Evolutionary conservation across 495 filamentous ascomycete genomes (phyloP), one percentile per base, ranked within the genome.

Genomic region (Talaromyces stipitatus): DNA sequence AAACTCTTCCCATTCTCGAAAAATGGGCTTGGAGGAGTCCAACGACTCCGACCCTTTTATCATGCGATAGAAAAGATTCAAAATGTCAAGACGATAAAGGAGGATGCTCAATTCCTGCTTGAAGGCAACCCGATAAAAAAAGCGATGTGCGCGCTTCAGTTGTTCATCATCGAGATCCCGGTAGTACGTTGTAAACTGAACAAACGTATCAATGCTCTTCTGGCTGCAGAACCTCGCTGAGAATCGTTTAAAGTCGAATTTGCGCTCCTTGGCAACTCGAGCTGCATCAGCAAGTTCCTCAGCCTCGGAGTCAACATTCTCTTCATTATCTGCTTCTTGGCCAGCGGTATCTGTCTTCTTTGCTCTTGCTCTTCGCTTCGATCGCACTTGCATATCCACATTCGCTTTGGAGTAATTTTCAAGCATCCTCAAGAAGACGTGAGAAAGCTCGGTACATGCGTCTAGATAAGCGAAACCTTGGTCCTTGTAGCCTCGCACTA

Each of bases 401-500:
- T 99, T 97, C 59, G 95, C 89, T 67, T 95, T 95, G 2, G 92
- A 92, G 66, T 96, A 99, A 0, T 83, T 81, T 64, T 99, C 95
- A 20, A 99, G 74, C 71, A 97, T 91, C 30, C 91, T 87, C 33
- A 97, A 71, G 69, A 96, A 96, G 33, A 94, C 90, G 67, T 97
- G 91, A 1, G 85, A 77, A 45, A 97, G 84, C 63, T 99, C 92
- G 11, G 94, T 99, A 61, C 83, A 87, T 18, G 92, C 86, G 72
- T 99, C 90, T 7, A 99, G 78, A 58, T 96, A 97, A 36, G 90
- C 89, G 60, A 97, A 95, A 0, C 90, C 89, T 71, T 97, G 95
- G 53, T 92, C 89, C 61, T 92, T 96, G 69, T 92, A 97, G 16
- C 82, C 82, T 60, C 89, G 78, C 0, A 90, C 75, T 29, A 96